Base-by-base conservation (phyloP, 2,329 filamentous ascomycete species). In the Lojkania enalia region DNA sequence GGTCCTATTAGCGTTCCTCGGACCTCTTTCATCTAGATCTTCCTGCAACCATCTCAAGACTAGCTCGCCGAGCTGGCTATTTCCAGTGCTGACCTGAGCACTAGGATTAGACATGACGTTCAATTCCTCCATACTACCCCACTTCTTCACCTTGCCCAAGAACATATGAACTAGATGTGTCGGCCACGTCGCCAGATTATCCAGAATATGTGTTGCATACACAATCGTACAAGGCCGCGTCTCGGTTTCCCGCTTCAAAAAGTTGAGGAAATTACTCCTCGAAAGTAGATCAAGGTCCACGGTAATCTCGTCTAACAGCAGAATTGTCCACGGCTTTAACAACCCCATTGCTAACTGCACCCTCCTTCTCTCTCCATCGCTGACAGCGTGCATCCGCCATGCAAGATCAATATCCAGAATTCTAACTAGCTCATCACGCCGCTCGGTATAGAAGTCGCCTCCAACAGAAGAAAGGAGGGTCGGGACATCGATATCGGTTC, bases 281-380 rank as follows among this genome's bases (percentile, higher is more conserved):
- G 83, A 88, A 48, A 96, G 79, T 46, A 99, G 80, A 70, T 99
- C 94, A 49, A 99, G 76, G 69, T 99, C 94, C 6, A 99, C 94
- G 1, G 94, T 99, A 69, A 97, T 96, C 70, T 97, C 92, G 66
- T 99, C 94, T 30, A 99, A 80, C 41, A 99, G 77, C 20, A 99
- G 76, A 3, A 99, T 86, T 9, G 83, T 85, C 94, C 94, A 99
- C 1, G 94, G 94, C 2, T 92, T 79, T 33, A 99, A 72, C 6
- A 99, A 77, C 0, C 94, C 94, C 94, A 99, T 99, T 49, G 91
- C 91, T 5, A 99, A 79, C 75, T 99, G 94, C 4, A 99, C 94
- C 14, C 94, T 80, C 13, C 94, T 80, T 13, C 94, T 76, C 76
- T 99, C 94, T 39, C 94, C 94, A 64, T 99, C 94, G 1, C 84